Evolutionary conservation across 495 filamentous ascomycete genomes (phyloP).

Genomic region (Penicillium longicatenatum): DNA sequence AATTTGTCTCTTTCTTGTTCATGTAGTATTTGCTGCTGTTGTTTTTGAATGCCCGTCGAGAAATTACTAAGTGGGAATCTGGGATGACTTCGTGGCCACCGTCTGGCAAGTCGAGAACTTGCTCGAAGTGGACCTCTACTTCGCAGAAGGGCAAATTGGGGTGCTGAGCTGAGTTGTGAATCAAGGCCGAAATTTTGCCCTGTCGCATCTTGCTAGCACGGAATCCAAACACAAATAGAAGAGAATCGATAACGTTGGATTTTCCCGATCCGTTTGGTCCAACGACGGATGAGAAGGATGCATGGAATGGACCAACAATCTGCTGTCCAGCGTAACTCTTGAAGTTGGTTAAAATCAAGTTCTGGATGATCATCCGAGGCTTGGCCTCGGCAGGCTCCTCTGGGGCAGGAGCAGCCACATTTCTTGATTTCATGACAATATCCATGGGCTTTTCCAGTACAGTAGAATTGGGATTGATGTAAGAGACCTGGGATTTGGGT

Average conservation of each 20-base stretch:
- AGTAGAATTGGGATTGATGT: slow-evolving; percentile 71
- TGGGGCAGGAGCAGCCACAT: slow-evolving; percentile 61
- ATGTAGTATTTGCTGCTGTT: slow-evolving; percentile 98
- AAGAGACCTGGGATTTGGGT: slow-evolving; percentile 54
- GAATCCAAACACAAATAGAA: slow-evolving; percentile 98
- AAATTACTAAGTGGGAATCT: slow-evolving; percentile 82
- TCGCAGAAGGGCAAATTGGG: slow-evolving; percentile 88
- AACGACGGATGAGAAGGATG: slow-evolving; percentile 98
- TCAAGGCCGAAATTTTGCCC: slow-evolving; percentile 95
- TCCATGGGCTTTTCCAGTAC: slow-evolving; percentile 89
- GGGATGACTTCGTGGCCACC: slow-evolving; percentile 74
- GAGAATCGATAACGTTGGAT: slow-evolving; percentile 97
- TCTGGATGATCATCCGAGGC: slow-evolving; percentile 85
- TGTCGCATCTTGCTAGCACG: slow-evolving; percentile 99
- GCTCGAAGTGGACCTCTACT: slow-evolving; percentile 92
- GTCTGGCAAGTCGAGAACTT: slow-evolving; percentile 83
- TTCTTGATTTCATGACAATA: slow-evolving; percentile 86
- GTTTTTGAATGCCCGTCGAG: slow-evolving; percentile 93
- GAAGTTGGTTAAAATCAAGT: slow-evolving; percentile 89
- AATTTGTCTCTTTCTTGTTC: slow-evolving; percentile 83
- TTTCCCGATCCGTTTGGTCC: slow-evolving; percentile 98
- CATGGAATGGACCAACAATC: slow-evolving; percentile 94
- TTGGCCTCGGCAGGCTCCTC: slow-evolving; percentile 75
- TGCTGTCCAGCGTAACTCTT: slow-evolving; percentile 97
- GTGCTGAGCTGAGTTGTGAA: slow-evolving; percentile 89